Conservation (phyloP, 257 asterid species). For the Gynochthodes officinalis region DNA sequence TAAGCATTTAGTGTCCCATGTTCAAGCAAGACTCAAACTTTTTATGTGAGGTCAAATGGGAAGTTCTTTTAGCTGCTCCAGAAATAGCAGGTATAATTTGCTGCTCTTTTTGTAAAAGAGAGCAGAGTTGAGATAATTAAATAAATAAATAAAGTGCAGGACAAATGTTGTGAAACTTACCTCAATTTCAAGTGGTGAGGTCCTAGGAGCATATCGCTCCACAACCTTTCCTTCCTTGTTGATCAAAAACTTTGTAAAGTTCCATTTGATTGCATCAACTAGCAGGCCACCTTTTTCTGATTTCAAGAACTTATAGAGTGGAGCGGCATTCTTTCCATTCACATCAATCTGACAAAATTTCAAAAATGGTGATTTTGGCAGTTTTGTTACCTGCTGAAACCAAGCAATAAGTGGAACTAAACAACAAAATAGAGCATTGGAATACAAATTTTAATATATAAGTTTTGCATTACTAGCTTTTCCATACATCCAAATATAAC, state of each 20-base stretch:
- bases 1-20: background rate
- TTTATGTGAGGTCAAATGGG: background rate
- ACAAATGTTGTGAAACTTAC: constrained; percentile 24
- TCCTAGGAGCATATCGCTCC: constrained; percentile 65
- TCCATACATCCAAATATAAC: background rate
- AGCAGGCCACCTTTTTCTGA: constrained; percentile 60
- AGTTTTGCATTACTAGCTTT: too few relatives aligned
- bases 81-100: background rate
- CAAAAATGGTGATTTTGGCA: background rate
- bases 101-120: background rate
- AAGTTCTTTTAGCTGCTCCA: background rate
- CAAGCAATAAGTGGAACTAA: background rate
- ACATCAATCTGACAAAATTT: constrained; percentile 54
- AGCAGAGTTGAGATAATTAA: background rate
- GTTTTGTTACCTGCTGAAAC: background rate
- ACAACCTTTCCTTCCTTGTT: constrained; percentile 72
- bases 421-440: background rate
- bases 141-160: constrained; percentile 3
- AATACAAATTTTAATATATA: too few relatives aligned
- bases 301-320: constrained; percentile 81
- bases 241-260: constrained; percentile 78
- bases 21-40: background rate
- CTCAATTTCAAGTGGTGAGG: constrained; percentile 78
- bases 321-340: constrained; percentile 63
- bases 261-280: constrained; percentile 74